Evolutionary conservation across 192 early-diverging fungal species (phyloP), one percentile per base, ranked within the genome.

Genomic region (Backusella liffmaniae): DNA sequence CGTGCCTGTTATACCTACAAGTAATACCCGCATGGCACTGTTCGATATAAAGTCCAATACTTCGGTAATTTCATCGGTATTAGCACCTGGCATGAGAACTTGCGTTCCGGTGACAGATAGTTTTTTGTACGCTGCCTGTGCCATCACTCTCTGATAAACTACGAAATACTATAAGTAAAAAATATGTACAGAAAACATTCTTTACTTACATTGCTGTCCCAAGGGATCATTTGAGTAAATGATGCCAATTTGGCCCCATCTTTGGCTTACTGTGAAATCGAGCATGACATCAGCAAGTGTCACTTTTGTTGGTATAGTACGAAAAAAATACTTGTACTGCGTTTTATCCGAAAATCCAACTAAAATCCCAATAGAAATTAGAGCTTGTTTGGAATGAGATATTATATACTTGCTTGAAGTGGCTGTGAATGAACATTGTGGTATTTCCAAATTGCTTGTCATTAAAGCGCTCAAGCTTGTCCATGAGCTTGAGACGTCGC

Each of bases 351-450:
- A 86, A 3, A 86, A 68, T 67, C 35, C 76, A 39, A 80, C 85
- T 86, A 67, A 70, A 41, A 34, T 70, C 32, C 32, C 32, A 69
- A 41, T n/a, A 37, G 1, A 44, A 59, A n/a, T 37, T 42, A 73
- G 65, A 66, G 21, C 26, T 29, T 41, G 6, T 0, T 74, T 62
- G 30, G 12, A 0, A 29, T 72, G 30, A 21, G 21, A 37, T 6
- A 32, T 3, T 35, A 65, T 26, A 42, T 32, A 80, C 79, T 75
- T 80, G 82, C 85, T 86, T 32, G 83, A 77, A 23, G 74, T 82
- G 15, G 85, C 80, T 21, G 85, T 80, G 29, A 79, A 86, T n/a
- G 85, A 86, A 53, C 83, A 86, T 66, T 86, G 83, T n/a, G 86
- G 85, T 30, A 86, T 82, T 37, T 82, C 73, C 18, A 86, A 72